Evolutionary conservation across 2,329 filamentous ascomycete genomes (phyloP).

Genomic region (Apiospora kogelbergensis): DNA sequence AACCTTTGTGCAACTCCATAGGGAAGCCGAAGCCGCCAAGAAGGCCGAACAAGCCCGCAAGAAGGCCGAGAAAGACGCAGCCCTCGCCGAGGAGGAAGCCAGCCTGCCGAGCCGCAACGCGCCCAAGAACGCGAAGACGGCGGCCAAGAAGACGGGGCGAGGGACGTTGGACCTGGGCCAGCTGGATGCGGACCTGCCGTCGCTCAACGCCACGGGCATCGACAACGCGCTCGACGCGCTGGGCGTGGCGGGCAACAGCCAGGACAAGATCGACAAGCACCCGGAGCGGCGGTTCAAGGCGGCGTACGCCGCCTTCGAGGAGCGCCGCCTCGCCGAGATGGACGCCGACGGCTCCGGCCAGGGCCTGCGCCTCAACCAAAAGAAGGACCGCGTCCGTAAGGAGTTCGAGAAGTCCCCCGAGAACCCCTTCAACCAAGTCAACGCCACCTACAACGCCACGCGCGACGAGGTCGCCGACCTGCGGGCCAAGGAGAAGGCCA

Average conservation of each 20-base stretch:
- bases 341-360: conserved; percentile 72
- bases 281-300: conserved; percentile 87
- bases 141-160: conserved; percentile 59
- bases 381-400: conserved; percentile 79
- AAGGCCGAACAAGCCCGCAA: conserved; percentile 80
- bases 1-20: conserved; percentile 36
- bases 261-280: conserved; percentile 78
- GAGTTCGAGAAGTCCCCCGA: conserved; percentile 95
- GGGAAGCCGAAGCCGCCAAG: conserved; percentile 81
- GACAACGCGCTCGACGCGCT: conserved; percentile 92
- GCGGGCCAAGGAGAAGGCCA: conserved; percentile 64
- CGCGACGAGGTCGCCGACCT: conserved; percentile 74
- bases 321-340: conserved; percentile 79
- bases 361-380: conserved; percentile 79
- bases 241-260: conserved; percentile 56
- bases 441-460: conserved; percentile 72
- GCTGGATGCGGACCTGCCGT: conserved; percentile 63
- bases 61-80: conserved; percentile 87
- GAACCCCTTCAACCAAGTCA: conserved; percentile 91
- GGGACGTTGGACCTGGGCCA: conserved; percentile 73
- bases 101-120: conserved; percentile 54
- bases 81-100: conserved; percentile 80
- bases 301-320: conserved; percentile 80
- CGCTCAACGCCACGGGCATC: conserved; percentile 83
- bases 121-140: conserved; percentile 68